These are phyloP conservation scores for Annulohypoxylon truncatum DNA, from an alignment of 2,329 filamentous ascomycete genomes.

Conservation along the genomic window DNA sequence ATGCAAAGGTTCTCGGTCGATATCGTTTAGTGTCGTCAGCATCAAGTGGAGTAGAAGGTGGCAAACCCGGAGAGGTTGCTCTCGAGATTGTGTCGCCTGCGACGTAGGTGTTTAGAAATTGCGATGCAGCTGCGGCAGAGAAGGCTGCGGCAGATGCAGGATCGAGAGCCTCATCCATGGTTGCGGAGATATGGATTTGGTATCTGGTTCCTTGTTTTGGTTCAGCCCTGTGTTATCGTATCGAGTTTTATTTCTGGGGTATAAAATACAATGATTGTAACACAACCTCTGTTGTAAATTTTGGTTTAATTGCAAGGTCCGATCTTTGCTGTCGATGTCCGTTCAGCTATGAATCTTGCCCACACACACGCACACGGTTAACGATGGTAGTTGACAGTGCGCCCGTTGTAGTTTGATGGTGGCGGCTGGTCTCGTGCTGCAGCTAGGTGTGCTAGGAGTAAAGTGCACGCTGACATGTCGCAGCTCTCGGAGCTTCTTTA, in stretches of 20 bases:
- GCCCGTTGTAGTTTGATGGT: constrained; percentile 20
- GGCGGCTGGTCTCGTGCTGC: constrained; percentile 36
- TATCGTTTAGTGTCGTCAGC: constrained; percentile 70
- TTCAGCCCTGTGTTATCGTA: constrained; percentile 17
- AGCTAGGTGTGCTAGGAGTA: constrained; percentile 14
- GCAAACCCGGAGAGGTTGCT: constrained; percentile 83
- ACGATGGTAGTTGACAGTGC: constrained; percentile 19
- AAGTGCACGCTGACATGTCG: constrained; percentile 39
- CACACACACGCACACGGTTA: constrained; percentile 1
- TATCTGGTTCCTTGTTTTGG: background rate
- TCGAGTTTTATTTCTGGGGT: constrained; percentile 4
- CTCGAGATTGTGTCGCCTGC: constrained; percentile 79
- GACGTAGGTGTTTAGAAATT: constrained; percentile 55
- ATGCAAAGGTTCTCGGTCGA: constrained; percentile 91
- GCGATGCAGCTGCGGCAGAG: constrained; percentile 52
- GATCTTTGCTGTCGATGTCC: background rate
- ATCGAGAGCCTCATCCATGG: constrained; percentile 55
- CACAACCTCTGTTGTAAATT: constrained; percentile 6
- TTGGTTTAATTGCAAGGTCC: constrained; percentile 8
- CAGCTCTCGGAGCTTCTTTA: constrained; percentile 36
- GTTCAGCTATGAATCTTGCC: background rate
- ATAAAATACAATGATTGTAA: constrained; percentile 10
- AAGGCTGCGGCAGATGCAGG: constrained; percentile 52
- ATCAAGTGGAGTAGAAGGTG: constrained; percentile 59
- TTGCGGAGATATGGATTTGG: constrained; percentile 10